A percentile compares a stretch with the other conserved stretches of the same genome.
These are phyloP conservation scores for Globisporangium cystogenes DNA, from an alignment of 352 stramenopile species.

Conservation along the genomic window DNA sequence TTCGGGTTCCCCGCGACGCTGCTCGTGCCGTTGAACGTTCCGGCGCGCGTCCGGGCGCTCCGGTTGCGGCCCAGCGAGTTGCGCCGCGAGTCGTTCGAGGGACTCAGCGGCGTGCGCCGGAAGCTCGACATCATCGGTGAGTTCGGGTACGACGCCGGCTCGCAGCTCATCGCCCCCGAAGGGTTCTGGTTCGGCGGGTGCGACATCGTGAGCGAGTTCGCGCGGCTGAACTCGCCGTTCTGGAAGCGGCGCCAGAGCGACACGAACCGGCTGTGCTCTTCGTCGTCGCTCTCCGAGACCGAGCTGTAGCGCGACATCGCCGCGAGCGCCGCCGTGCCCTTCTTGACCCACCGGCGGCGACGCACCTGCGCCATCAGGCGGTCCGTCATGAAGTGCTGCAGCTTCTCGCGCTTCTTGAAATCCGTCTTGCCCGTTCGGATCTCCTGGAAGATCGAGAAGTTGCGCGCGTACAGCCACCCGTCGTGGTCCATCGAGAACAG, in stretches of 20 bases:
- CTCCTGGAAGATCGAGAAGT: slow-evolving; percentile 86
- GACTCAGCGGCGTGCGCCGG: slow-evolving; percentile 40
- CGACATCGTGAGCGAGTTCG: slow-evolving; percentile 54
- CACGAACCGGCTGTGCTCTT: slow-evolving; percentile 54
- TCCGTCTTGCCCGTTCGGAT: slow-evolving; percentile 72
- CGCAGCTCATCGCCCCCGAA: slow-evolving; percentile 34
- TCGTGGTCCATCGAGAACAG: slow-evolving; percentile 85
- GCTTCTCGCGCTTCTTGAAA: slow-evolving; percentile 73
- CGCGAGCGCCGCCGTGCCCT: slow-evolving; percentile 30
- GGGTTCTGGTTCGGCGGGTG: slow-evolving; percentile 21
- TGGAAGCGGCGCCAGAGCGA: slow-evolving; percentile 72
- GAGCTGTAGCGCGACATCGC: slow-evolving; percentile 40
- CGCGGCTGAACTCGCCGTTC: slow-evolving; percentile 55
- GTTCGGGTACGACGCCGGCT: slow-evolving; percentile 51
- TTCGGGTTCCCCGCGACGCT: slow-evolving; percentile 1
- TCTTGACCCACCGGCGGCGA: slow-evolving; percentile 74
- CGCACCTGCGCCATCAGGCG: slow-evolving; percentile 80
- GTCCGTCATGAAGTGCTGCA: slow-evolving; percentile 84
- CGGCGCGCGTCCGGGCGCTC: slow-evolving; percentile 5
- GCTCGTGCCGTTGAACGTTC: slow-evolving; percentile 6
- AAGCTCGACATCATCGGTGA: slow-evolving; percentile 56
- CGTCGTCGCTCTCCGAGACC: slow-evolving; percentile 61
- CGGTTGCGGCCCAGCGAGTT: neutral
- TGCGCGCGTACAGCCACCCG: slow-evolving; percentile 82
- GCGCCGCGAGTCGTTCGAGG: slow-evolving; percentile 20